Evolutionary conservation across 768 basidiomycete genomes (phyloP).

Genomic region (Mycena indigotica): DNA sequence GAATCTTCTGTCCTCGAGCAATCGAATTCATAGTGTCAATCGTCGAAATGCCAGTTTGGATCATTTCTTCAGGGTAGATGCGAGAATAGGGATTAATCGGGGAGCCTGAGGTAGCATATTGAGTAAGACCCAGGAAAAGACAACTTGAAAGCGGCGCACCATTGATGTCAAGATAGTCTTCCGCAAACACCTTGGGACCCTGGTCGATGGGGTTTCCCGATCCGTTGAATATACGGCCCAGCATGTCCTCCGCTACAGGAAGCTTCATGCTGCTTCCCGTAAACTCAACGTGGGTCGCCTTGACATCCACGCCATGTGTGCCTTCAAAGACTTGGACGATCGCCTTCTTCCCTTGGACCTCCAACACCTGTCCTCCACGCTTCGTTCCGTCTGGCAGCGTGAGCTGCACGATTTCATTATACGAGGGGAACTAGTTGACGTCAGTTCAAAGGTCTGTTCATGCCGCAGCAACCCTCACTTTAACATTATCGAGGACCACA

Average conservation of each 20-base stretch:
- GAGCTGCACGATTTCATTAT: slow-evolving; percentile 96
- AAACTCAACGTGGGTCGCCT: slow-evolving; percentile 96
- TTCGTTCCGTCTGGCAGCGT: slow-evolving; percentile 94
- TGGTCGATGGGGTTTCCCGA: slow-evolving; percentile 98
- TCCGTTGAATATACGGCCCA: slow-evolving; percentile 98
- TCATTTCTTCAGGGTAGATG: slow-evolving; percentile 99
- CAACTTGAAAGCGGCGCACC: slow-evolving; percentile 51
- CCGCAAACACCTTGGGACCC: slow-evolving; percentile 98
- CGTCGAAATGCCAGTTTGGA: slow-evolving; percentile 99
- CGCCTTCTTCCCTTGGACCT: slow-evolving; percentile 98
- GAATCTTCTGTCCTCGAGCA: slow-evolving; percentile 99
- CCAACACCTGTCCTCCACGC: slow-evolving; percentile 96
- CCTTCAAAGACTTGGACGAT: slow-evolving; percentile 99
- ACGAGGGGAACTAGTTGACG: slow-evolving; percentile 80
- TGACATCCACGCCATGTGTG: slow-evolving; percentile 96
- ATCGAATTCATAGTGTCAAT: slow-evolving; percentile 99
- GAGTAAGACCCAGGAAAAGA: slow-evolving; percentile 24
- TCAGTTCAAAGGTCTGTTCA: neutral
- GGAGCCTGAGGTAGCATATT: slow-evolving; percentile 60
- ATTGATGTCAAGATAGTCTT: slow-evolving; percentile 99
- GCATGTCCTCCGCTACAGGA: slow-evolving; percentile 98
- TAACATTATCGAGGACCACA: slow-evolving; percentile 97
- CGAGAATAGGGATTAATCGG: slow-evolving; percentile 98
- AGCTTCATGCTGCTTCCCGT: slow-evolving; percentile 99
- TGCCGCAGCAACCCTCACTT: slow-evolving; percentile 54